phyloP scores from a whole-genome alignment of 257 asterid genomes.

The Solanum paucissectum region DNA sequence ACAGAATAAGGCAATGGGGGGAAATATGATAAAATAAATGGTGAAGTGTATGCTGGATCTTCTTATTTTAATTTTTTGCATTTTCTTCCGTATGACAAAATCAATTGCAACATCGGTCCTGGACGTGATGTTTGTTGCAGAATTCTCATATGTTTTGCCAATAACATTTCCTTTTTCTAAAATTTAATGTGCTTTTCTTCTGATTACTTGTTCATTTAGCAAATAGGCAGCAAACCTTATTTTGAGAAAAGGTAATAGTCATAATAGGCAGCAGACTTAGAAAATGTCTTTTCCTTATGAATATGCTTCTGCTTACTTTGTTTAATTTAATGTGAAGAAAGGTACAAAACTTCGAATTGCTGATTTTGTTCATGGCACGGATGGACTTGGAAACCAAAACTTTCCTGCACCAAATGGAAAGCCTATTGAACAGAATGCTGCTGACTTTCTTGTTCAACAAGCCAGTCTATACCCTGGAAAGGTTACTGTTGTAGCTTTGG shows the following conservation, averaged over 20 bases:
- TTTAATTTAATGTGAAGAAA: conserved; percentile 40
- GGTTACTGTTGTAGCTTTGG: conserved; percentile 92
- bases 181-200: background rate
- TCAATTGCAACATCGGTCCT: background rate
- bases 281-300: background rate
- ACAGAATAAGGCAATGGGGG: background rate
- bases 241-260: background rate
- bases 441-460: conserved; percentile 65
- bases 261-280: background rate
- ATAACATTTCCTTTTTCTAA: background rate
- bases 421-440: conserved; percentile 67
- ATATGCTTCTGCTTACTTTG: background rate
- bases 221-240: background rate
- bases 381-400: conserved; percentile 98
- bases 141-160: background rate
- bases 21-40: background rate
- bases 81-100: background rate
- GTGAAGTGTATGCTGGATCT: background rate
- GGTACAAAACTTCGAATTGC: conserved; percentile 94
- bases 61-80: background rate
- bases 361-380: conserved; percentile 93
- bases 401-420: conserved; percentile 85
- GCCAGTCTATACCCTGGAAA: conserved; percentile 64
- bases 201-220: background rate
- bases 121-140: background rate